Conservation (phyloP, 2,329 filamentous ascomycete genomes). For the Triangularia setosa region DNA sequence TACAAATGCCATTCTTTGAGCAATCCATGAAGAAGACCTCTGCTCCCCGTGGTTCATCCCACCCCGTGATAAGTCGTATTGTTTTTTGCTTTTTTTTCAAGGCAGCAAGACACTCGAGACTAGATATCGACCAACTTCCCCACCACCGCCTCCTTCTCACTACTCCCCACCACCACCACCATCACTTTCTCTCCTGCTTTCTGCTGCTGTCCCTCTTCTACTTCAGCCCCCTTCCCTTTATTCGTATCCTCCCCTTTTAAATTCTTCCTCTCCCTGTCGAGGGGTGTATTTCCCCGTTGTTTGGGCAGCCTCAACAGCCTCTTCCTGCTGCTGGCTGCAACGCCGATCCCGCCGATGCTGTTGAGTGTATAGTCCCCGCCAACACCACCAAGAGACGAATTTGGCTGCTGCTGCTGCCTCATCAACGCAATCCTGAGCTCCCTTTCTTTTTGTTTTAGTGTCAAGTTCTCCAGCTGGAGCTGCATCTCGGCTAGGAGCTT, state of each 20-base stretch:
- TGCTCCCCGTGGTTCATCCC: too few species aligned
- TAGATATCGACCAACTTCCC: constrained; percentile 18
- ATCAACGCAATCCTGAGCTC: not conserved
- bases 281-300: not conserved
- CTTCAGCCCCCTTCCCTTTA: not conserved
- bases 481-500: not conserved
- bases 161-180: not conserved
- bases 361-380: not conserved
- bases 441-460: not conserved
- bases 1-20: not conserved
- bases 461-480: not conserved
- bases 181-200: too few species aligned
- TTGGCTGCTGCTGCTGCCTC: not conserved
- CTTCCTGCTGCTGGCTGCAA: too few species aligned
- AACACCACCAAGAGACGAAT: not conserved
- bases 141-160: not conserved
- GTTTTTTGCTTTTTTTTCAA: too few species aligned
- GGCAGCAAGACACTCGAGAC: too few species aligned
- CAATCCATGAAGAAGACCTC: not conserved
- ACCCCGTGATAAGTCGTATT: not conserved
- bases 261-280: not conserved
- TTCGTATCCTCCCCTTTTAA: not conserved
- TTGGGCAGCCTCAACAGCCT: not conserved
- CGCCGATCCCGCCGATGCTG: not conserved
- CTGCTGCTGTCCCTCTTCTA: not conserved